A percentile compares a stretch with the other conserved stretches of the same genome.
Evolutionary conservation across 192 early-diverging fungal genomes (phyloP).

Genomic region (Dissophora globulifera): DNA sequence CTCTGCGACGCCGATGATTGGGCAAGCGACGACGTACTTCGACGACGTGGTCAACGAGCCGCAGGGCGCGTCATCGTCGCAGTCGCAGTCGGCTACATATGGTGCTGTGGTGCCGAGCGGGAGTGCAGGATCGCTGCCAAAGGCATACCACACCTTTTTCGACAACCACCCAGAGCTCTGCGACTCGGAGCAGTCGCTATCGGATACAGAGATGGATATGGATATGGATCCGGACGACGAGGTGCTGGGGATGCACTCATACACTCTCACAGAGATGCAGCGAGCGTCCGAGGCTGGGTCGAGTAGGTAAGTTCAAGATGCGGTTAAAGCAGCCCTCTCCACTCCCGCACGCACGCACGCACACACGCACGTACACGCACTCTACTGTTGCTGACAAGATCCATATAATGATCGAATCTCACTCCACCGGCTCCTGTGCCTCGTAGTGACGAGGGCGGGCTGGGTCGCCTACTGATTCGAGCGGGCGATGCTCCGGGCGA

Average conservation of each 20-base stretch:
- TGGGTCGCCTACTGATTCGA: too few species aligned
- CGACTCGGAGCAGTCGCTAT: constrained; percentile 10
- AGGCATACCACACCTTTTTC: constrained; percentile 26
- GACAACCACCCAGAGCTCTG: constrained; percentile 22
- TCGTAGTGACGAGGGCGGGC: too few species aligned
- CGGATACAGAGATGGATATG: constrained; percentile 27
- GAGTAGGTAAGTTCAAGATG: not conserved
- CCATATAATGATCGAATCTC: too few species aligned
- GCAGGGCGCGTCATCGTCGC: not conserved
- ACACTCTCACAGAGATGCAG: constrained; percentile 20
- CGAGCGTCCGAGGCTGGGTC: not conserved
- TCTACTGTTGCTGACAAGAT: too few species aligned
- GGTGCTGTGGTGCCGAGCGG: too few species aligned
- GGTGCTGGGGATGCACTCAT: constrained; percentile 10
- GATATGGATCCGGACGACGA: constrained; percentile 19
- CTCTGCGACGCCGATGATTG: not conserved
- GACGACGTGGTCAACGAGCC: constrained; percentile 20
- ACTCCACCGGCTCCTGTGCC: too few species aligned
- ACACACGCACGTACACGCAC: not conserved
- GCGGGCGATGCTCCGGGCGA: too few species aligned
- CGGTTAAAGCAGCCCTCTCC: too few species aligned
- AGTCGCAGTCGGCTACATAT: too few species aligned
- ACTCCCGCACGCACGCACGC: not conserved
- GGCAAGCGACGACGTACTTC: constrained; percentile 17
- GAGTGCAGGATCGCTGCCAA: constrained; percentile 4